A percentile compares a stretch with the other conserved stretches of the same genome.
phyloP scores from a whole-genome alignment of 176 grass and related monocot species.

The Ampelocalamus luodianensis region DNA sequence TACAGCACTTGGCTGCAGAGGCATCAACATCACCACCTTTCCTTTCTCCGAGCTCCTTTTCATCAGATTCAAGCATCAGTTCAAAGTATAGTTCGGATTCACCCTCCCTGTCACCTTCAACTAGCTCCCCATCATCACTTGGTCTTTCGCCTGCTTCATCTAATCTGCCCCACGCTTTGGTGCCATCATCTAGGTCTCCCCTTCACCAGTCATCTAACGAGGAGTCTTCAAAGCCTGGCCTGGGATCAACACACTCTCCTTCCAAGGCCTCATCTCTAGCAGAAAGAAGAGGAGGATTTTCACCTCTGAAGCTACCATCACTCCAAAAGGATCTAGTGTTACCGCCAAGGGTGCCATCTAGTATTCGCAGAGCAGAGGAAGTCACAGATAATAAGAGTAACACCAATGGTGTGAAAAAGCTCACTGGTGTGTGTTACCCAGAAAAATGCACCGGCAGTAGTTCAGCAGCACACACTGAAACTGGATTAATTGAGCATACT shows the following conservation, averaged over 20 bases:
- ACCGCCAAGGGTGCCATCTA: conserved; percentile 54
- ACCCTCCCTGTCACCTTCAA: conserved; percentile 87
- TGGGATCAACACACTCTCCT: conserved; percentile 52
- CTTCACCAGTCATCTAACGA: conserved; percentile 62
- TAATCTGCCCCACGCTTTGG: conserved; percentile 60
- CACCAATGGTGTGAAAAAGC: conserved; percentile 49
- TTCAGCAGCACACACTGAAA: conserved; percentile 25
- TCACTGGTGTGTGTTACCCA: conserved; percentile 32
- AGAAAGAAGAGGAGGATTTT: conserved; percentile 96
- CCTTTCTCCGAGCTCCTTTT: conserved; percentile 82
- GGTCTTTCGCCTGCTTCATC: conserved; percentile 63
- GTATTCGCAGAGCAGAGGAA: conserved; percentile 44
- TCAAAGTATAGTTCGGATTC: conserved; percentile 97
- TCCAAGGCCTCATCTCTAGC: conserved; percentile 77
- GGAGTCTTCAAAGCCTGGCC: conserved; percentile 52
- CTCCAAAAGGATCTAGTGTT: conserved; percentile 69
- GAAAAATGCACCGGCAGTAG: conserved; percentile 39
- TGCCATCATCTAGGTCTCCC: conserved; percentile 67
- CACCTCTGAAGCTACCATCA: conserved; percentile 71
- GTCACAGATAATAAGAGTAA: conserved; percentile 55
- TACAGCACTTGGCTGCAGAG: conserved; percentile 52
- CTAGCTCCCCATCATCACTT: conserved; percentile 66
- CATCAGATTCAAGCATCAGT: conserved; percentile 77
- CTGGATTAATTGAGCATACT: conserved; percentile 41
- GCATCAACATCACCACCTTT: conserved; percentile 79